These are phyloP conservation scores for Musa acuminata DNA, from an alignment of 176 grass and related monocot species.

Conservation along the genomic window DNA sequence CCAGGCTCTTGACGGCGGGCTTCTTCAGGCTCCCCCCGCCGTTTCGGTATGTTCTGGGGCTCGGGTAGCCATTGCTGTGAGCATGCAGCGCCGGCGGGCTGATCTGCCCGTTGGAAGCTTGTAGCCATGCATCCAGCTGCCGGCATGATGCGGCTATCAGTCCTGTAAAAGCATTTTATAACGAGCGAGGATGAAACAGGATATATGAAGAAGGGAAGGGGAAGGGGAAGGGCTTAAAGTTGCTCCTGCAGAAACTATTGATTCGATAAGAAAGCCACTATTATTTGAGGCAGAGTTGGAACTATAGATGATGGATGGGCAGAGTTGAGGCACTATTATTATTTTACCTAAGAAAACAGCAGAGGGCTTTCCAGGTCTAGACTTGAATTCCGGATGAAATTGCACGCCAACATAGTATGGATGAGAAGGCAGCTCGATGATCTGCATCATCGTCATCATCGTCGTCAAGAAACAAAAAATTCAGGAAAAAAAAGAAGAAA, in stretches of 20 bases:
- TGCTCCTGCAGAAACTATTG: too few species aligned
- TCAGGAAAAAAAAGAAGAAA: background rate
- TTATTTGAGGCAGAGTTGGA: too few species aligned
- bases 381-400: constrained; percentile 97
- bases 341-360: constrained; percentile 86
- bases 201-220: too few species aligned
- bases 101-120: constrained; percentile 3
- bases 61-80: constrained; percentile 2
- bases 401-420: constrained; percentile 69
- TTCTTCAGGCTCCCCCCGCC: constrained; percentile 53
- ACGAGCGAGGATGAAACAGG: background rate
- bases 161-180: constrained; percentile 32
- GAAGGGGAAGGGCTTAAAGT: too few species aligned
- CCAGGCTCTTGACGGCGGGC: constrained; percentile 33
- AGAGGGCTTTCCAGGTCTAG: constrained; percentile 76
- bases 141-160: constrained; percentile 62
- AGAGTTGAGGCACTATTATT: background rate
- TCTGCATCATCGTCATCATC: constrained; percentile 45
- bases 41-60: constrained; percentile 35
- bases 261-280: too few species aligned
- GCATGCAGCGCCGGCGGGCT: background rate
- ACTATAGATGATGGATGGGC: background rate
- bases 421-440: constrained; percentile 72
- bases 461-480: background rate
- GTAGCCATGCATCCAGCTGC: constrained; percentile 44